Conservation (phyloP, 2,329 filamentous ascomycete genomes). For the Trichoderma sp. region DNA sequence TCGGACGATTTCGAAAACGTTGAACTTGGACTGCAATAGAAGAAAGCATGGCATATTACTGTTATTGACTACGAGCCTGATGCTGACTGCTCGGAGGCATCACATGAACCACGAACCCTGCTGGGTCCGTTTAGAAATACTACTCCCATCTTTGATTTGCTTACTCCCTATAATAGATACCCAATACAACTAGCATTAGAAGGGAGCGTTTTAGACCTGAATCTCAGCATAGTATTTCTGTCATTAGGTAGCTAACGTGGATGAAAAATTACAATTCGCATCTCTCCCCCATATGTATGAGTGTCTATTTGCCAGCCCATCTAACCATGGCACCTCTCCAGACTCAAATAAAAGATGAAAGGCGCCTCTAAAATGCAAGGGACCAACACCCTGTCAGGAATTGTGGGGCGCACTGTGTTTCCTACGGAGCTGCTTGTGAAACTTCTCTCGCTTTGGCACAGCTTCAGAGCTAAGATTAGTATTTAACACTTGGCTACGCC, state of each 20-base stretch:
- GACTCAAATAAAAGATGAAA: not conserved
- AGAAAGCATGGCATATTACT: not conserved
- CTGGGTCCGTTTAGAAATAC: not conserved
- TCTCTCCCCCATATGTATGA: not conserved
- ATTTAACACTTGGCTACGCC: not conserved
- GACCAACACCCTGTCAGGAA: not conserved
- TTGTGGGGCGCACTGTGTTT: slow-evolving; percentile 14
- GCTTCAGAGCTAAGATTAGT: not conserved
- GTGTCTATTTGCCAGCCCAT: not conserved
- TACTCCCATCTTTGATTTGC: not conserved
- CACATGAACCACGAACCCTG: not conserved
- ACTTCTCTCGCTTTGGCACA: not conserved
- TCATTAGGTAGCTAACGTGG: not conserved
- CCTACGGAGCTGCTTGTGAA: not conserved
- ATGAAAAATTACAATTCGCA: not conserved
- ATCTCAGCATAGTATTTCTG: not conserved
- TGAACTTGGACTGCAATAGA: not conserved
- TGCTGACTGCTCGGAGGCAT: not conserved
- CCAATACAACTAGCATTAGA: not conserved
- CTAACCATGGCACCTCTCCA: not conserved
- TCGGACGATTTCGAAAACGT: not conserved
- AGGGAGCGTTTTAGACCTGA: not conserved
- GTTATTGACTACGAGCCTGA: not conserved
- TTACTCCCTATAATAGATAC: slow-evolving; percentile 1
- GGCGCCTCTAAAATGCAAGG: not conserved